Evolutionary conservation across 345 rosid species (phyloP).

Genomic region (Anastatica hierochuntica): DNA sequence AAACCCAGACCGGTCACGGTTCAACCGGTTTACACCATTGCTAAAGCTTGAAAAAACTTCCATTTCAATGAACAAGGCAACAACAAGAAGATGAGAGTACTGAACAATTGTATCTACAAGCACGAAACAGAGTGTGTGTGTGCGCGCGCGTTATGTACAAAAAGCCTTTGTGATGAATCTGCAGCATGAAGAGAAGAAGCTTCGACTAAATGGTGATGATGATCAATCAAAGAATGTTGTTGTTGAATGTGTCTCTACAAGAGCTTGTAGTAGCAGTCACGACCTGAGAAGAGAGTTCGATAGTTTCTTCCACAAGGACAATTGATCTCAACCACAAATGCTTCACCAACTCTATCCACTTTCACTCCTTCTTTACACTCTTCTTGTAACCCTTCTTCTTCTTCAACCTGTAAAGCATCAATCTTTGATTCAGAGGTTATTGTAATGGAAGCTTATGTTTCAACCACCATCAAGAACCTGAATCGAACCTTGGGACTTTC

Average conservation of each 20-base stretch:
- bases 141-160: not conserved
- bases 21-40: too few relatives aligned
- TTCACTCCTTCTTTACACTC: conserved; percentile 27
- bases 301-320: conserved; percentile 29
- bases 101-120: too few relatives aligned
- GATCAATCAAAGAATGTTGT: not conserved
- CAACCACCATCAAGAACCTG: not conserved
- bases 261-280: conserved; percentile 33
- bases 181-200: too few relatives aligned
- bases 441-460: too few relatives aligned
- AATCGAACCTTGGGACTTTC: conserved; percentile 10
- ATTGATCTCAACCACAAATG: conserved; percentile 28
- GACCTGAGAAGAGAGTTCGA: conserved; percentile 28
- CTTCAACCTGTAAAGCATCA: not conserved
- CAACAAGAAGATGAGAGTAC: too few relatives aligned
- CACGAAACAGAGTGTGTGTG: not conserved
- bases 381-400: conserved; percentile 11
- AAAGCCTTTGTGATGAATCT: not conserved
- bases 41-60: too few relatives aligned
- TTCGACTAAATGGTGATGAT: too few relatives aligned
- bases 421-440: too few relatives aligned
- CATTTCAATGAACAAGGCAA: too few relatives aligned
- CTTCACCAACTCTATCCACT: conserved; percentile 27
- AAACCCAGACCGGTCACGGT: too few relatives aligned
- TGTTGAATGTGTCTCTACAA: conserved; percentile 5